These are phyloP conservation scores for Aspergillus heteromorphus DNA, from an alignment of 495 filamentous ascomycete genomes.

Conservation along the genomic window DNA sequence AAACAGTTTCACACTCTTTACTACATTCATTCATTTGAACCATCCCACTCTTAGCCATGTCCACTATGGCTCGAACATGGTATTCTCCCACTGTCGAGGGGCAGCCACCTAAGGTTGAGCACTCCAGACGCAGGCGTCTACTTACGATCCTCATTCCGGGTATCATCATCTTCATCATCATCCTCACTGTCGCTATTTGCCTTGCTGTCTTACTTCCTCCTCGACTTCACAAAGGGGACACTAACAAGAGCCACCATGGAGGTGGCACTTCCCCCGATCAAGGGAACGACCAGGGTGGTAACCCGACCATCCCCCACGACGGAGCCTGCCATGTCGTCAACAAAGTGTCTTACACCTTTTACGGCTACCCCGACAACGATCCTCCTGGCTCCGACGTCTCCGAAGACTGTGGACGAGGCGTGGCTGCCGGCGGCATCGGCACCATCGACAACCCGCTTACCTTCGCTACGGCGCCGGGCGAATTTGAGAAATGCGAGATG, in stretches of 20 bases:
- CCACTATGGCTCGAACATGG: no score
- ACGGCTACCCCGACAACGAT: conserved; percentile 39
- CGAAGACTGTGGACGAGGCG: conserved; percentile 29
- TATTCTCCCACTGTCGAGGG: neutral
- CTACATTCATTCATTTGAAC: no score
- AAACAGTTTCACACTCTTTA: no score
- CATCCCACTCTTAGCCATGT: no score
- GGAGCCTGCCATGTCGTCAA: neutral
- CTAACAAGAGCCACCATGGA: neutral
- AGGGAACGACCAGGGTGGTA: neutral
- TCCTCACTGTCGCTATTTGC: neutral
- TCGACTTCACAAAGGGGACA: neutral
- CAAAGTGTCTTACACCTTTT: conserved; percentile 18
- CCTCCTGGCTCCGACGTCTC: conserved; percentile 35
- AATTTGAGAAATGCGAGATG: conserved; percentile 37
- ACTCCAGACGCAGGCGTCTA: neutral
- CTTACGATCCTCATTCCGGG: neutral
- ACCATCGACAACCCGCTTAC: conserved; percentile 40
- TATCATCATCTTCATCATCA: neutral
- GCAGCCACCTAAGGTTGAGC: neutral
- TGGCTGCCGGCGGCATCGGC: conserved; percentile 26
- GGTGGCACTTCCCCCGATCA: neutral
- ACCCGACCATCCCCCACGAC: neutral
- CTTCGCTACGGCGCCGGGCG: conserved; percentile 37
- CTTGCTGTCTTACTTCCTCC: neutral